Base-by-base conservation (phyloP, 768 basidiomycete species). In the Termitomyces sp. region DNA sequence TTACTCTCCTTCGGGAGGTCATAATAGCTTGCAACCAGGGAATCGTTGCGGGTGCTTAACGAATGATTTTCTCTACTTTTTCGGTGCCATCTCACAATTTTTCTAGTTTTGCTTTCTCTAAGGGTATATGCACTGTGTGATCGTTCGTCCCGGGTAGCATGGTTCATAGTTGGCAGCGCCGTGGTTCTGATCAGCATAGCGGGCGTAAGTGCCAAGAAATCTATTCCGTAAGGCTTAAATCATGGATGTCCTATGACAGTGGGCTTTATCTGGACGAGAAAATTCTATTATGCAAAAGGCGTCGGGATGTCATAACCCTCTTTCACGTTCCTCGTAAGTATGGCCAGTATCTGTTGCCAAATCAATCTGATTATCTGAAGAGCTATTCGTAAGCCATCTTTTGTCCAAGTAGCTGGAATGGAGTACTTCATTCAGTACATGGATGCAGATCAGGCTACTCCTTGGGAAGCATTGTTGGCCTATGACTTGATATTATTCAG, bases 401-500 rank as follows among this genome's bases (percentile, higher is more conserved):
- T 33, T 2, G 34, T n/a, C 6, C 9, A 12, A 15, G 6, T 54
- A 39, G 18, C 16, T 30, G 1, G 12, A n/a, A 16, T n/a, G 4
- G 36, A n/a, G 20, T 27, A 7, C 52, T 34, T 18, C 4, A 31
- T 16, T 4, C 15, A 20, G n/a, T n/a, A n/a, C 1, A n/a, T 30
- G 18, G 22, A 34, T 34, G 1, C 24, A 61, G 60, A 48, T 30
- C 46, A 46, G 20, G 61, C 61, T n/a, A 16, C 33, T 27, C 51
- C 60, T 20, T 61, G 61, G 61, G 57, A 55, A 44, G 54, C 47
- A 6, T 52, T 58, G 44, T 37, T 61, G 16, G 54, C 55, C 12
- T 61, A 56, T 31, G 61, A 61, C 30, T 24, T 50, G 18, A 22
- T 58, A 31, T 31, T 61, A 13, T 61, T 61, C 15, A 18, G 24